Percentiles rank a stretch among this genome's conserved stretches.
Conservation (phyloP, 495 filamentous ascomycete species). For the Penicillium antarcticum region DNA sequence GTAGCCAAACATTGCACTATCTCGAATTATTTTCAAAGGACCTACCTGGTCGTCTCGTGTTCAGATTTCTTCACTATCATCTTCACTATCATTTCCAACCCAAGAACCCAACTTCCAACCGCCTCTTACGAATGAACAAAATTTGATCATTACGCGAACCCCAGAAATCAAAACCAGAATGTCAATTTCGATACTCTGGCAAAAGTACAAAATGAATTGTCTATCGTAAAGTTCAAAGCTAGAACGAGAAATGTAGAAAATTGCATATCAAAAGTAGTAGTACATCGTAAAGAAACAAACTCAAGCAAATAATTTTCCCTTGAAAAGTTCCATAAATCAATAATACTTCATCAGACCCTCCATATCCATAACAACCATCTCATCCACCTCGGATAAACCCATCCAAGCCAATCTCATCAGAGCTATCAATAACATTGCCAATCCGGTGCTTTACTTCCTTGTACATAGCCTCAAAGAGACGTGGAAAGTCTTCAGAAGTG, state of each 20-base stretch:
- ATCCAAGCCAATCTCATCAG: slow-evolving; percentile 30
- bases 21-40: too few species aligned
- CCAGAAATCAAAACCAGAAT: too few species aligned
- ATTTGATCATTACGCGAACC: too few species aligned
- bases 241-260: too few species aligned
- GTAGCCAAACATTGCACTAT: too few species aligned
- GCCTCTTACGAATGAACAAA: too few species aligned
- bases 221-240: not conserved
- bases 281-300: not conserved
- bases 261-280: not conserved
- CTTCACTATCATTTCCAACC: too few species aligned
- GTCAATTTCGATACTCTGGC: too few species aligned
- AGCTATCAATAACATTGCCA: slow-evolving; percentile 25
- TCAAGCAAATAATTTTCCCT: not conserved
- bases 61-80: too few species aligned
- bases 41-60: too few species aligned
- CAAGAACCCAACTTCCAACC: too few species aligned
- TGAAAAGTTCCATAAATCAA: not conserved
- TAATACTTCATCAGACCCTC: not conserved
- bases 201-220: too few species aligned
- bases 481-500: slow-evolving; percentile 14
- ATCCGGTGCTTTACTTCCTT: slow-evolving; percentile 17
- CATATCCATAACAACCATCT: not conserved
- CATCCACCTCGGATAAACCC: not conserved
- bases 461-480: slow-evolving; percentile 22